Base-by-base conservation (phyloP, 1,284 basidiomycete genomes). In the Nidula niveotomentosa region DNA sequence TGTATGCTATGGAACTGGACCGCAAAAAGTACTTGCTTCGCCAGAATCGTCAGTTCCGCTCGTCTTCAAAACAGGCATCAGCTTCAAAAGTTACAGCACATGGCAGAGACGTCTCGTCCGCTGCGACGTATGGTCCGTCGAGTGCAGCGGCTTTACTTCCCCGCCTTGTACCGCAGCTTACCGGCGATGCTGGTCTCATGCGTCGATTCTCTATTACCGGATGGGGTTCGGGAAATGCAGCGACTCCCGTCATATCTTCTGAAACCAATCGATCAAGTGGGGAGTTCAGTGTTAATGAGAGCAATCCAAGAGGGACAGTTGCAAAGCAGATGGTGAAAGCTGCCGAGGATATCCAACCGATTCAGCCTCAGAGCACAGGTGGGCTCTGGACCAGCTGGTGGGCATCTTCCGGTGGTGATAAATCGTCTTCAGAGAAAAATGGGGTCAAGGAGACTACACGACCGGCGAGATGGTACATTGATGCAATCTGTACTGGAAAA, bases 371-470 rank as follows among this genome's bases (percentile, higher is more conserved):
- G 63, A 76, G 63, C 9, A 92, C 90, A 0, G 90, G 91, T 13
- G 80, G 89, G 10, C 69, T 90, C 33, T 93, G 90, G 84, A 80
- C 80, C 55, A 85, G 78, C 61, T 92, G 85, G 86, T 91, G 85
- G 84, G 61, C 76, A 13, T 83, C 80, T 34, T 80, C 86, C n/a
- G 85, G 83, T 7, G 83, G 82, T 0, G 81, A 81, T 37, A 78
- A 73, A 49, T 62, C 67, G 2, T 56, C 59, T 3, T 54, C 67
- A 6, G 72, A 74, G 36, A 77, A 71, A 49, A 67, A 60, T 36
- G 58, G 59, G 60, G 66, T 60, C 48, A 75, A 72, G 60, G 78
- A 78, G 60, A 72, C 70, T 51, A 70, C 61, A 50, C 78, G 76
- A 64, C 76, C 79, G 1, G 76, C 86, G 37, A 77, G 76, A 67